These are phyloP conservation scores for Boletus vinaceobasis DNA, from an alignment of 768 basidiomycete species.

Conservation along the genomic window DNA sequence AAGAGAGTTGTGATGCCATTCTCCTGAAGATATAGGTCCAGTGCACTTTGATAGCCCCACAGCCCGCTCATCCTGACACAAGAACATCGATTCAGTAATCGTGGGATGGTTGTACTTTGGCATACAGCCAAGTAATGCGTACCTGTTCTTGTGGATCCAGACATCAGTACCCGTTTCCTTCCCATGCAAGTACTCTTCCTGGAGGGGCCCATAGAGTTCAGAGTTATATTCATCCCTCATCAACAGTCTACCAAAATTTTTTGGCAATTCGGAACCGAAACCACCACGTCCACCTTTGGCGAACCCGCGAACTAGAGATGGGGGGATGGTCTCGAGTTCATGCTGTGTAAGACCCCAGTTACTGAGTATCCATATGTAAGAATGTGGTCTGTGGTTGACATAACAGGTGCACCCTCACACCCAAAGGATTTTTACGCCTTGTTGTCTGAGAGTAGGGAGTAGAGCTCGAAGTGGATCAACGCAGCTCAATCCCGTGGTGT, in stretches of 20 bases:
- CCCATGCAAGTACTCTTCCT: constrained; percentile 51
- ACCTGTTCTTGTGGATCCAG: constrained; percentile 75
- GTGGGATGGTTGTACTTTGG: neutral
- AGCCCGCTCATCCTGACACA: constrained; percentile 55
- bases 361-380: constrained; percentile 29
- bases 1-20: constrained; percentile 60
- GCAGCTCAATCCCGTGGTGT: constrained; percentile 55
- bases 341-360: constrained; percentile 72
- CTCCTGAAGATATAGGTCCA: constrained; percentile 61
- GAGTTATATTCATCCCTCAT: constrained; percentile 61
- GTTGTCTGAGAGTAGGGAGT: constrained; percentile 45
- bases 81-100: neutral
- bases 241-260: constrained; percentile 50
- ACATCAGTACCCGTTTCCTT: constrained; percentile 55
- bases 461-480: constrained; percentile 51
- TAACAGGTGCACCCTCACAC: constrained; percentile 40
- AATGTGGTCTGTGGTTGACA: neutral
- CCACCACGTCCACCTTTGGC: constrained; percentile 45
- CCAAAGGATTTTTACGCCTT: constrained; percentile 61
- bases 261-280: constrained; percentile 54
- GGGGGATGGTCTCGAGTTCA: constrained; percentile 60
- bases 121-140: neutral
- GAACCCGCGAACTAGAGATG: constrained; percentile 55
- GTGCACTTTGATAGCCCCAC: constrained; percentile 60
- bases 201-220: constrained; percentile 61